Evolutionary conservation across 305 asterid species (phyloP).

Genomic region (Andrographis paniculata): DNA sequence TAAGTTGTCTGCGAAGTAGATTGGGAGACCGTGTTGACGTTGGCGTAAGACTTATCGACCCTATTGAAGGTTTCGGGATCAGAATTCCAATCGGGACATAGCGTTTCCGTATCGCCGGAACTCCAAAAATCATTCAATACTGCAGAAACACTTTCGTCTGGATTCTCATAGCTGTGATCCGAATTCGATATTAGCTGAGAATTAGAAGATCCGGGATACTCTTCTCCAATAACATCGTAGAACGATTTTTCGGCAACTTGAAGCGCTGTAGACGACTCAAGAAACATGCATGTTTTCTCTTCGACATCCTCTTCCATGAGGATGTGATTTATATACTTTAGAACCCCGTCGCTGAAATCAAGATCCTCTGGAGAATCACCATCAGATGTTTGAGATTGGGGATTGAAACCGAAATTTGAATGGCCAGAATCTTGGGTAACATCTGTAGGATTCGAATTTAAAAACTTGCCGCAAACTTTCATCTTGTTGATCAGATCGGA

Average conservation of each 20-base stretch:
- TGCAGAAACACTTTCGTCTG: slow-evolving; percentile 17
- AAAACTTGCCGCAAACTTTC: slow-evolving; percentile 19
- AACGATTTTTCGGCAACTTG: slow-evolving; percentile 75
- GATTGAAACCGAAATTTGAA: slow-evolving; percentile 15
- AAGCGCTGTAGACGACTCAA: slow-evolving; percentile 65
- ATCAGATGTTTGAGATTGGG: slow-evolving; percentile 31
- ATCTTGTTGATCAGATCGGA: slow-evolving; percentile 21
- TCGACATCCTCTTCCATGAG: slow-evolving; percentile 84
- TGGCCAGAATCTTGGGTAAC: slow-evolving; percentile 15
- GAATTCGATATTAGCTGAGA: slow-evolving; percentile 22
- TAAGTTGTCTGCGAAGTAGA: slow-evolving; percentile 37
- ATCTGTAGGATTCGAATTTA: slow-evolving; percentile 17
- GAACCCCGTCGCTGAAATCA: slow-evolving; percentile 68
- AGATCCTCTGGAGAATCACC: slow-evolving; percentile 46
- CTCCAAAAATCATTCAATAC: slow-evolving; percentile 15
- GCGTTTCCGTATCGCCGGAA: slow-evolving; percentile 15
- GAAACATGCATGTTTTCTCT: slow-evolving; percentile 57
- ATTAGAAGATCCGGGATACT: slow-evolving; percentile 29
- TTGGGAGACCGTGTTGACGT: slow-evolving; percentile 19
- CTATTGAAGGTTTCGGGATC: slow-evolving; percentile 16
- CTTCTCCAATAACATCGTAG: slow-evolving; percentile 57
- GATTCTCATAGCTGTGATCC: slow-evolving; percentile 16
- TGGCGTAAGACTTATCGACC: slow-evolving; percentile 12
- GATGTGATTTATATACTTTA: slow-evolving; percentile 58
- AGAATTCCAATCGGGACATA: slow-evolving; percentile 36